Conservation (phyloP, 495 filamentous ascomycete genomes). For the Talaromyces stipitatus region DNA sequence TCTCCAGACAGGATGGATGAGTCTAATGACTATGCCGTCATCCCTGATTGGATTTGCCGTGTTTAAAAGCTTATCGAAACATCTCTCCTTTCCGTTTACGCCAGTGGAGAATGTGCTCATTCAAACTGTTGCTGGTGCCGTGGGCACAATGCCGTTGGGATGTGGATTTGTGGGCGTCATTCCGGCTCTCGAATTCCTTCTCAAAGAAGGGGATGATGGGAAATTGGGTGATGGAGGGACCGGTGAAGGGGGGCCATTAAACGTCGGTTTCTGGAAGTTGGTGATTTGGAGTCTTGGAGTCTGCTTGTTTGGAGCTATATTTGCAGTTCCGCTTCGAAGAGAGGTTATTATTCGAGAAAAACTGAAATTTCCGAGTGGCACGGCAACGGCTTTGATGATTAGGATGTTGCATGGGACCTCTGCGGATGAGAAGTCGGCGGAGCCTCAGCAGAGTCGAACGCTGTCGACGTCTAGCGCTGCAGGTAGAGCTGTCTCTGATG, state of each 20-base stretch:
- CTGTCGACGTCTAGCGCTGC: background rate
- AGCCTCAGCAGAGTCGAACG: conserved; percentile 6
- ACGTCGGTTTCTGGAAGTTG: conserved; percentile 63
- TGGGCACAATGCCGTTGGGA: conserved; percentile 94
- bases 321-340: conserved; percentile 78
- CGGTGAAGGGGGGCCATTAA: conserved; percentile 59
- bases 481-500: conserved; percentile 7
- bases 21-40: conserved; percentile 84
- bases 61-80: conserved; percentile 70
- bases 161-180: conserved; percentile 94
- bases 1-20: conserved; percentile 90
- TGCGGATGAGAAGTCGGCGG: conserved; percentile 10
- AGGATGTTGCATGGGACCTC: conserved; percentile 67
- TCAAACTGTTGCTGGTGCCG: conserved; percentile 89
- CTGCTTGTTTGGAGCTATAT: conserved; percentile 92
- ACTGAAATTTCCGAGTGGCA: conserved; percentile 88
- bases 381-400: conserved; percentile 91
- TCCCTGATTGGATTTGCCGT: conserved; percentile 94
- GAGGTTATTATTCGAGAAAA: conserved; percentile 91
- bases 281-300: conserved; percentile 86
- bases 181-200: conserved; percentile 81
- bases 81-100: conserved; percentile 71
- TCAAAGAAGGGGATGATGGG: conserved; percentile 62
- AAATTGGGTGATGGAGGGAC: conserved; percentile 45
- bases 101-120: conserved; percentile 97